Conservation (phyloP, 2,329 filamentous ascomycete genomes). For the Lithohypha guttulata region DNA sequence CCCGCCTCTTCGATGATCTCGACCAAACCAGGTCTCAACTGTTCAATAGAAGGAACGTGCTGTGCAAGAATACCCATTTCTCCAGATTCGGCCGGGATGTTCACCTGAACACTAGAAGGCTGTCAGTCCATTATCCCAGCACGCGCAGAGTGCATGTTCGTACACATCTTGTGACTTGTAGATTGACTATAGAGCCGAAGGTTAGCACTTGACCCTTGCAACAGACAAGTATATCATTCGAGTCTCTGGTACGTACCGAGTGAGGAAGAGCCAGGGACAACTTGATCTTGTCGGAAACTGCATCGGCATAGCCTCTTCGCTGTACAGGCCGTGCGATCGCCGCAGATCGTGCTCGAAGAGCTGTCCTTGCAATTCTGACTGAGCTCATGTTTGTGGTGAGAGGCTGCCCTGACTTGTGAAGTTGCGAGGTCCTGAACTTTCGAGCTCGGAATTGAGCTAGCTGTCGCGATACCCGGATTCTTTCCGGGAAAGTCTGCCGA, state of each 20-base stretch:
- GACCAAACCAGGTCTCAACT: conserved; percentile 91
- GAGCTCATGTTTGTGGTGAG: no score
- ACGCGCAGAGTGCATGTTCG: background rate
- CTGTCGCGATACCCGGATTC: no score
- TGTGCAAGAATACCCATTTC: conserved; percentile 99
- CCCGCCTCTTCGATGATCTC: conserved; percentile 92
- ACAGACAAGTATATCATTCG: no score
- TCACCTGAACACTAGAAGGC: conserved; percentile 69
- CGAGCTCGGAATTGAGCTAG: no score
- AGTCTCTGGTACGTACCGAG: conserved; percentile 87
- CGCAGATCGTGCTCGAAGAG: conserved; percentile 64
- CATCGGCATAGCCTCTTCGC: conserved; percentile 85
- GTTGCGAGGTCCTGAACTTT: no score
- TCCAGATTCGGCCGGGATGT: conserved; percentile 93
- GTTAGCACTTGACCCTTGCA: no score
- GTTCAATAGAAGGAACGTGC: conserved; percentile 98
- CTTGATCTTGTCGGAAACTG: conserved; percentile 89
- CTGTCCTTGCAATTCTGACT: conserved; percentile 81
- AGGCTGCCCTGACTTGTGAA: no score
- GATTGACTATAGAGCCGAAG: conserved; percentile 44
- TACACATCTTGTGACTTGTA: conserved; percentile 64
- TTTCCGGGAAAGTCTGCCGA: no score
- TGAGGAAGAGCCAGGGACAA: conserved; percentile 95
- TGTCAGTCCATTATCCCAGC: conserved; percentile 10
- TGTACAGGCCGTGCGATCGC: conserved; percentile 65